These are phyloP conservation scores for Candida nanaspora DNA, from an alignment of 805 yeast species.

Conservation along the genomic window DNA sequence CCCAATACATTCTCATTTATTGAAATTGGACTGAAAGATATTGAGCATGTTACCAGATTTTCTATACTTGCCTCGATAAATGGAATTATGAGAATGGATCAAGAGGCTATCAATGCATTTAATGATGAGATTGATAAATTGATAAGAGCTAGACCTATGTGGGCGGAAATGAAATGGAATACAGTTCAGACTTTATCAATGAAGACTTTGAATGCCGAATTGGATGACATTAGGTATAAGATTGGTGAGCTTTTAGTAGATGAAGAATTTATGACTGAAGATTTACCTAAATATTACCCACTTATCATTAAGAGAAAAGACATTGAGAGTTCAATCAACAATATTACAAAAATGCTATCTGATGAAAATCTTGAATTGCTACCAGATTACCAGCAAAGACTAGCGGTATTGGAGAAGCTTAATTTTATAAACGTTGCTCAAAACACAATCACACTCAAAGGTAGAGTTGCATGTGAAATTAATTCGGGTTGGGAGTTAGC, in stretches of 20 bases:
- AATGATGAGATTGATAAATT: slow-evolving; percentile 27
- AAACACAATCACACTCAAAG: slow-evolving; percentile 76
- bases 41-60: slow-evolving; percentile 39
- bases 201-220: slow-evolving; percentile 30
- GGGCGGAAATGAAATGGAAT: slow-evolving; percentile 38
- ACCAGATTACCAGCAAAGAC: slow-evolving; percentile 90
- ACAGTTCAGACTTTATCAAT: slow-evolving; percentile 27
- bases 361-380: slow-evolving; percentile 84
- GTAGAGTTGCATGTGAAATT: slow-evolving; percentile 89
- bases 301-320: slow-evolving; percentile 35
- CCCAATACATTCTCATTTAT: slow-evolving; percentile 17
- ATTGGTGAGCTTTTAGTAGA: slow-evolving; percentile 21
- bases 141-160: slow-evolving; percentile 30
- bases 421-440: slow-evolving; percentile 66
- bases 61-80: slow-evolving; percentile 26
- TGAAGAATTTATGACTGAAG: slow-evolving; percentile 8
- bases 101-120: slow-evolving; percentile 29
- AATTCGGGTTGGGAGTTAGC: slow-evolving; percentile 89
- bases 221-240: slow-evolving; percentile 22
- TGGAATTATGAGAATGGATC: slow-evolving; percentile 29
- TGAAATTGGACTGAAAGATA: slow-evolving; percentile 30
- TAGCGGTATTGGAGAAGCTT: slow-evolving; percentile 69
- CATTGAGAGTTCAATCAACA: slow-evolving; percentile 43
- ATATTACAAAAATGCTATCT: slow-evolving; percentile 56
- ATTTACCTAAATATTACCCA: slow-evolving; percentile 14